phyloP scores from a whole-genome alignment of 2,329 filamentous ascomycete genomes.

The Verticillium alfalfae region DNA sequence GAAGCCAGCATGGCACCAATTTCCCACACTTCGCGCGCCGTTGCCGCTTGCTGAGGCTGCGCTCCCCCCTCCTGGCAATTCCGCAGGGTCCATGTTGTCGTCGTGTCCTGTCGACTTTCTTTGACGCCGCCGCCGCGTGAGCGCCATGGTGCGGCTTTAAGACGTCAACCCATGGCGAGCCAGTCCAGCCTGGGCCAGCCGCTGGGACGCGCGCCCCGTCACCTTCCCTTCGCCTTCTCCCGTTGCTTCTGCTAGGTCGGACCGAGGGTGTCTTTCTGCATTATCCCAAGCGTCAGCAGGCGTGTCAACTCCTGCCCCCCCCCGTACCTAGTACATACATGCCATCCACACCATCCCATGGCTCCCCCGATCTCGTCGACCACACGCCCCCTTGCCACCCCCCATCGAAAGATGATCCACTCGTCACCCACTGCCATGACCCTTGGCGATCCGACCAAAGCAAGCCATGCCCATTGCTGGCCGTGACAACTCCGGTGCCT shows the following conservation, averaged over 20 bases:
- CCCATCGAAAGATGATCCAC: background rate
- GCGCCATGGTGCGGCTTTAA: background rate
- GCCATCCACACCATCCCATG: background rate
- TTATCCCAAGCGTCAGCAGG: background rate
- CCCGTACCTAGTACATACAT: background rate
- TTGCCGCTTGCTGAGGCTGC: background rate
- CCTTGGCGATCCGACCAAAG: constrained; percentile 2
- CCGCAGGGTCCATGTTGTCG: background rate
- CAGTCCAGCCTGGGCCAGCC: background rate
- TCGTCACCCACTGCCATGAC: background rate
- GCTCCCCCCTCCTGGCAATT: background rate
- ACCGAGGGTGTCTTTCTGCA: background rate
- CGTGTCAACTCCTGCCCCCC: background rate
- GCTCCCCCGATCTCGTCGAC: background rate
- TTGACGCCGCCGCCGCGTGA: background rate
- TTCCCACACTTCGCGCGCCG: background rate
- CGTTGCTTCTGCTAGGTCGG: background rate
- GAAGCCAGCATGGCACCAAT: background rate
- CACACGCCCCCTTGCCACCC: background rate
- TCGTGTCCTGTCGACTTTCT: background rate
- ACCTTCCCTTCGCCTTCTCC: background rate
- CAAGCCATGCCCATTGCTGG: background rate
- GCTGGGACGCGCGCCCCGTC: background rate
- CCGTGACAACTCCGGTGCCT: background rate
- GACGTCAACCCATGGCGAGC: background rate